These are phyloP conservation scores for Excoecaria agallocha DNA, from an alignment of 345 rosid genomes.

Conservation along the genomic window DNA sequence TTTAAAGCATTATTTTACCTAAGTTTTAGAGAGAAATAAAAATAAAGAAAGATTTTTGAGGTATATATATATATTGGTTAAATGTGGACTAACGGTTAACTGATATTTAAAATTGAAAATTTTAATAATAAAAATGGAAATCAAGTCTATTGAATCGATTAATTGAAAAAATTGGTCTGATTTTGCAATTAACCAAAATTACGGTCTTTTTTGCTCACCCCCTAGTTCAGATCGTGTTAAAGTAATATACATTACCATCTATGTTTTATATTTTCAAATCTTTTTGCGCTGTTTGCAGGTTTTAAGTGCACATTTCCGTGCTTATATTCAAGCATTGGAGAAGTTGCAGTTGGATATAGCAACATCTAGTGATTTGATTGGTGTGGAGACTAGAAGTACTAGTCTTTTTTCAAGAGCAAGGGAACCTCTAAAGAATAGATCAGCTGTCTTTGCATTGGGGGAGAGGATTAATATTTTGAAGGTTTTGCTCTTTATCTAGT, in stretches of 20 bases:
- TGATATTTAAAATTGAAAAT: too few relatives aligned
- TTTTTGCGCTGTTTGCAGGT: conserved; percentile 55
- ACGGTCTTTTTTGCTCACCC: too few relatives aligned
- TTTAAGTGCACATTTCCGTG: conserved; percentile 94
- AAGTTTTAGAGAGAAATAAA: too few relatives aligned
- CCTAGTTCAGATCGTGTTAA: neutral
- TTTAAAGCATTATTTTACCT: too few relatives aligned
- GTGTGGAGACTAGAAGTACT: conserved; percentile 86
- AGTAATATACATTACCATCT: too few relatives aligned
- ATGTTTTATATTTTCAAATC: neutral
- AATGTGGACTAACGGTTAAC: too few relatives aligned
- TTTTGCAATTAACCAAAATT: too few relatives aligned
- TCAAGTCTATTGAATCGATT: too few relatives aligned
- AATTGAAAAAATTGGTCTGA: too few relatives aligned
- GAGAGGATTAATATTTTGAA: conserved; percentile 86
- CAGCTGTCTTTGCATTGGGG: conserved; percentile 93
- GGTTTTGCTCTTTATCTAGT: conserved; percentile 39
- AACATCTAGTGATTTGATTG: conserved; percentile 85
- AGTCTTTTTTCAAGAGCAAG: conserved; percentile 82
- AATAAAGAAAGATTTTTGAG: too few relatives aligned
- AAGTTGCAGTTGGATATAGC: conserved; percentile 97
- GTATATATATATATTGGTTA: too few relatives aligned
- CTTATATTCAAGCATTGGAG: conserved; percentile 94
- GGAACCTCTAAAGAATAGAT: conserved; percentile 86
- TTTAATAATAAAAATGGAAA: too few relatives aligned